Base-by-base conservation (phyloP, 2,329 filamentous ascomycete genomes). In the Colletotrichum siamense region DNA sequence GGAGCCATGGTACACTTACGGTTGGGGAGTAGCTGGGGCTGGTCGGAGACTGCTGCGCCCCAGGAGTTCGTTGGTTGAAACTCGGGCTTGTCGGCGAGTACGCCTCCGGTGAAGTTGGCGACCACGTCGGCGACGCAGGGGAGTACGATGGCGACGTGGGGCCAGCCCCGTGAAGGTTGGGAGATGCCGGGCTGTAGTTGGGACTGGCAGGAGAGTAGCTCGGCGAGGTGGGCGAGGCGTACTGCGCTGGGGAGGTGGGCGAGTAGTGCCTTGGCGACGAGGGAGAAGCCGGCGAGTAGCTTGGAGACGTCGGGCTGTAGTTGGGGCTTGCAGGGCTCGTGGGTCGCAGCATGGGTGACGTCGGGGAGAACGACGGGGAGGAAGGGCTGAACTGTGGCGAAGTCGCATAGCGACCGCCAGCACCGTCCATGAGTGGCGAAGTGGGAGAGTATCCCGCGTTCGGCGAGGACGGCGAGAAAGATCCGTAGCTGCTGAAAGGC, bases 401-500 rank as follows among this genome's bases (percentile, higher is more conserved):
- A 26, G 89, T 86, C 76, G 92, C 87, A 79, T 89, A 92, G 24
- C 90, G 87, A 63, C 87, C 84, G 36, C 85, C 87, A 83, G 92
- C 82, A 66, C 88, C 88, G 76, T 86, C 85, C 85, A 94, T 85
- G 88, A 92, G 86, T 36, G 91, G 95, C 64, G 95, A 96, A 1
- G 95, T 95, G 5, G 95, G 95, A 59, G 94, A 95, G 85, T 95
- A 96, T 4, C 91, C 91, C 10, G 91, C 92, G 52, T 92, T 92
- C 65, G 95, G 95, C 39, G 95, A 96, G 2, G 95, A 93, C 2
- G 95, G 95, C 62, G 94, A 95, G 85, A 95, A 96, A 39, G 92
- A 91, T 71, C 88, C 85, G 82, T 88, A 84, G 84, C 89, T 79
- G 79, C 87, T 88, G 88, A 94, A 88, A 79, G 94, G 89, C 82